phyloP scores from a whole-genome alignment of 1,139 yeast species.

The Yamadazyma dushanensis region DNA sequence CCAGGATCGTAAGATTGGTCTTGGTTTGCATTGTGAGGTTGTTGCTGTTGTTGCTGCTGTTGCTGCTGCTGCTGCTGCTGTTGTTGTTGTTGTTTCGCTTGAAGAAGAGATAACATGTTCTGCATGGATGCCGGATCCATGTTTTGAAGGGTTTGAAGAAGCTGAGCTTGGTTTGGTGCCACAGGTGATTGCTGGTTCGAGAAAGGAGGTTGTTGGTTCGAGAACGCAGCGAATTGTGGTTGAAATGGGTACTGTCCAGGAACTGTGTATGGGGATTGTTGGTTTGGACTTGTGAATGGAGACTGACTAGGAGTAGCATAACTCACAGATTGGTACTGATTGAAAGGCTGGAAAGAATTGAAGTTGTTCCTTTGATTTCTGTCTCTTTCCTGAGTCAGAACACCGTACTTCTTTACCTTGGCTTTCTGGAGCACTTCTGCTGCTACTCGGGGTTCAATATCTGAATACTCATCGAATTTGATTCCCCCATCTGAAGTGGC shows the following conservation, averaged over 20 bases:
- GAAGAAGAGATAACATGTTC: conserved; percentile 43
- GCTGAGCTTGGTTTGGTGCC: conserved; percentile 10
- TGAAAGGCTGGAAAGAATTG: no score
- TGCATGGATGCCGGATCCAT: conserved; percentile 55
- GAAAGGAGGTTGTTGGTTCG: neutral
- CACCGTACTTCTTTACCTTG: conserved; percentile 27
- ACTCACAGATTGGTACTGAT: no score
- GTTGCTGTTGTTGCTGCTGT: conserved; percentile 1
- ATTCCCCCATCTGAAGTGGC: conserved; percentile 67
- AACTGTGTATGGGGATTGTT: no score
- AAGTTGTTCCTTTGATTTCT: no score
- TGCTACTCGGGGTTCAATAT: conserved; percentile 64
- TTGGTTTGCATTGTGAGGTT: neutral
- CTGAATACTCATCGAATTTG: conserved; percentile 79
- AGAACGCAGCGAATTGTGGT: no score
- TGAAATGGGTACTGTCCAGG: no score
- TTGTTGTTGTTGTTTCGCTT: conserved; percentile 22
- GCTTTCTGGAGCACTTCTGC: conserved; percentile 45
- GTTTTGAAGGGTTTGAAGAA: conserved; percentile 41
- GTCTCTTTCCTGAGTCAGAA: no score
- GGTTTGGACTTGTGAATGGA: no score
- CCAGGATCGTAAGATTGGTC: neutral
- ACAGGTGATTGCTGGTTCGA: neutral
- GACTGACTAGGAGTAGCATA: no score
- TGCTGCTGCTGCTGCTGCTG: conserved; percentile 5